Base-by-base conservation (phyloP, 805 yeast genomes). In the Wickerhamomyces kurtzmanii region DNA sequence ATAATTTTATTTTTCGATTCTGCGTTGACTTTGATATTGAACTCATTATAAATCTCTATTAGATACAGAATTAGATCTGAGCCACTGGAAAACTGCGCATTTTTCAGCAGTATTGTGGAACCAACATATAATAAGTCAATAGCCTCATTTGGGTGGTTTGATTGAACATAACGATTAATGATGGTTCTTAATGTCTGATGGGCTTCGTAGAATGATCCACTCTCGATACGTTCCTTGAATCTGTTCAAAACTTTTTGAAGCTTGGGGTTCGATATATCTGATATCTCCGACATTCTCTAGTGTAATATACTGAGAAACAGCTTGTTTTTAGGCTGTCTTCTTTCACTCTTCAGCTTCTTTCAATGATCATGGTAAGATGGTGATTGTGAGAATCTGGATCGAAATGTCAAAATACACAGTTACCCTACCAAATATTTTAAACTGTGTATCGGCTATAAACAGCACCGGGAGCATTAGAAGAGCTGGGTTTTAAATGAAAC, bases 161-260 rank as follows among this genome's bases (percentile, higher is more conserved):
- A 49, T 37, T 82, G 72, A 23, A 81, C 78, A 46, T 82, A 80
- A 47, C 98, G 66, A 40, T 86, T 86, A 23, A 83, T 82, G 30
- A 89, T 81, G 5, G 97, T 85, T 45, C 96, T 65, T 28, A 91
- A 65, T 0, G 95, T 87, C 53, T 91, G 97, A 51, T 89, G 96
- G 0, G 97, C 97, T 50, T 91, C 98, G 50, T 89, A 89, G 57
- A 67, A 85, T 31, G 86, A 81, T 3, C 83, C 84, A 27, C 67
- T 67, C 28, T 67, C 70, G 37, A 89, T 78, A 43, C 81, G 76
- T 15, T 44, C 66, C 45, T 75, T 71, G 57, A 79, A 80, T 39
- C 91, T 59, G 14, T 65, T 71, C 24, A 79, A 52, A 2, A 85
- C 77, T 42, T 69, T 67, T 29, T 66, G 62, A 15, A 79, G 52